Evolutionary conservation across 345 rosid species (phyloP), one percentile per base, ranked within the genome.

Genomic region (Aquilaria sinensis): DNA sequence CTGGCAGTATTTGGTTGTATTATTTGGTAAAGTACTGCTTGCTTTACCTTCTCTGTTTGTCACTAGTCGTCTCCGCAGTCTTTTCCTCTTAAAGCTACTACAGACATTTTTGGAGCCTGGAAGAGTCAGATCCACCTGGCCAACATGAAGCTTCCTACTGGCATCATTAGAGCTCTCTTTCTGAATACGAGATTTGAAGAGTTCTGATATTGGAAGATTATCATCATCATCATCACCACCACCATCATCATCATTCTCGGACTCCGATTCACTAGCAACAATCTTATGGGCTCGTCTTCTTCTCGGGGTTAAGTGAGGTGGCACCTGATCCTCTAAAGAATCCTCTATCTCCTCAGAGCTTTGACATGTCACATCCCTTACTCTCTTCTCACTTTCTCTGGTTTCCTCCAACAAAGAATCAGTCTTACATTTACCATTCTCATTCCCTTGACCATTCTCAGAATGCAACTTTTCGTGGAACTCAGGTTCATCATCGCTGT

Each of bases 231-330:
- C 83, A 66, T 76, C 68, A 14, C 65, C 66, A 69, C 68, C 37
- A 51, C 77, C 62, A 68, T 82, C 79, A 49, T 82, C 81, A 31
- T 82, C 81, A 31, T 78, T 80, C 13, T 78, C 84, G 64, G 77
- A 70, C 69, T 88, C 95, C 2, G 80, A 63, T 64, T 86, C 92
- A 61, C 87, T 88, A 16, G 73, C 68, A 31, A 92, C 72, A 65
- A 86, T 52, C 15, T 74, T 77, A 12, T 63, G 70, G 69, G 74
- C 82, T 54, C 74, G 80, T 71, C 74, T 92, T 77, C 85, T 85
- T 63, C 83, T 88, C 10, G 72, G 70, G 59, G 80, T 60, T 23
- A 60, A 9, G 50, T 48, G 11, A 65, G 62, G 43, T 16, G 57
- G 58, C 47, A 61, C 51, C 57, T 60, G 62, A 57, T 67, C 77